Conservation (phyloP, 176 grass and related monocot genomes). For the Chrysopogon serrulatus region DNA sequence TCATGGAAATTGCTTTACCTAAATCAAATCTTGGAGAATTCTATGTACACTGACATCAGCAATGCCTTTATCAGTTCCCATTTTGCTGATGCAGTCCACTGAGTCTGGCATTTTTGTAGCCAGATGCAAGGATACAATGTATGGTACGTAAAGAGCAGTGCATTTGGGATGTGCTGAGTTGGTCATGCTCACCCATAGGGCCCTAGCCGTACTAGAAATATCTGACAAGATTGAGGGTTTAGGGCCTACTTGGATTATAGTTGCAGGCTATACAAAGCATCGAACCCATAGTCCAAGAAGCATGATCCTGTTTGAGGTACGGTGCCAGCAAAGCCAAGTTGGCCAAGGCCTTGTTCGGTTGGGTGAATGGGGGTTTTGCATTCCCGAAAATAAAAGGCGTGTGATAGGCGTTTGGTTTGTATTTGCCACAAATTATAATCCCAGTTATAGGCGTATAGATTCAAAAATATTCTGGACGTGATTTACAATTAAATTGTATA, state of each 20-base stretch:
- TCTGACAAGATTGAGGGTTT: slow-evolving; percentile 18
- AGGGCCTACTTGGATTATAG: slow-evolving; percentile 21
- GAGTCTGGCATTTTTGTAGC: background rate
- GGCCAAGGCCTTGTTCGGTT: too few relatives aligned
- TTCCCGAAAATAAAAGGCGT: too few relatives aligned
- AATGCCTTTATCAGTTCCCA: background rate
- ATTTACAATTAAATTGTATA: too few relatives aligned
- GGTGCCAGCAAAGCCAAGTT: slow-evolving; percentile 26
- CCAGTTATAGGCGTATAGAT: too few relatives aligned
- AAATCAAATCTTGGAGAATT: background rate
- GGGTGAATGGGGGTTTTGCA: too few relatives aligned
- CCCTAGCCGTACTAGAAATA: background rate
- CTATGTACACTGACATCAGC: slow-evolving; percentile 11
- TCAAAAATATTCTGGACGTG: too few relatives aligned
- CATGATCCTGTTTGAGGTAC: slow-evolving; percentile 30
- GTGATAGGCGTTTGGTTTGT: too few relatives aligned
- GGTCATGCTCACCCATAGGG: background rate
- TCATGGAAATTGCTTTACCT: background rate
- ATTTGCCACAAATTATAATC: too few relatives aligned
- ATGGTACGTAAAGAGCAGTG: background rate
- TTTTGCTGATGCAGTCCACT: background rate
- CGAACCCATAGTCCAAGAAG: background rate
- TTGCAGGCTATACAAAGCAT: slow-evolving; percentile 31
- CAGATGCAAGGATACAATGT: background rate
- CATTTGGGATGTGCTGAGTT: slow-evolving; percentile 5